Conservation (phyloP, 345 rosid genomes). For the Pugionium dolabratum region DNA sequence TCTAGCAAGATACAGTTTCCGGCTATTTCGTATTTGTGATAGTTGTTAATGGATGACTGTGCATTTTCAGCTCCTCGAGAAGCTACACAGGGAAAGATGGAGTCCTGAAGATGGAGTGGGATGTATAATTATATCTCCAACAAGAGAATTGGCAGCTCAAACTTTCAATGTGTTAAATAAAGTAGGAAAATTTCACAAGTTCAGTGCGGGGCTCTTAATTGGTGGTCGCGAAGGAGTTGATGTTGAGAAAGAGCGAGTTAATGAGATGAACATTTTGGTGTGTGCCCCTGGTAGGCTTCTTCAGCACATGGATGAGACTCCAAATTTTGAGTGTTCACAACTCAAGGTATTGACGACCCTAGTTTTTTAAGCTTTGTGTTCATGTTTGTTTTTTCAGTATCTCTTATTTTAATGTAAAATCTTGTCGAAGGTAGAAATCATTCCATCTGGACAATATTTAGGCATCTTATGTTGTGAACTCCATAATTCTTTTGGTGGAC, state of each 20-base stretch:
- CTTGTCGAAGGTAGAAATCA: background rate
- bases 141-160: slow-evolving; percentile 85
- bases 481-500: background rate
- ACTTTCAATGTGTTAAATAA: slow-evolving; percentile 71
- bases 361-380: background rate
- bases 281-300: slow-evolving; percentile 97
- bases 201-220: slow-evolving; percentile 84
- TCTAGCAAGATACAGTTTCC: background rate
- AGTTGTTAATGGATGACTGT: slow-evolving; percentile 2
- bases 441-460: background rate
- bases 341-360: slow-evolving; percentile 61
- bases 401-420: background rate
- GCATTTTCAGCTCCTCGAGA: slow-evolving; percentile 67
- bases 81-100: slow-evolving; percentile 81
- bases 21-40: background rate
- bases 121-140: slow-evolving; percentile 85
- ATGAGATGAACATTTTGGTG: slow-evolving; percentile 75
- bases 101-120: slow-evolving; percentile 92
- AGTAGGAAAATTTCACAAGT: slow-evolving; percentile 77
- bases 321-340: slow-evolving; percentile 86
- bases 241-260: slow-evolving; percentile 73
- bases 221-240: slow-evolving; percentile 92
- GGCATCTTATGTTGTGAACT: background rate
- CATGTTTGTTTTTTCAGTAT: background rate
- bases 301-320: slow-evolving; percentile 98